Evolutionary conservation across 1,284 basidiomycete species (phyloP), one percentile per base, ranked within the genome.

Genomic region (Bjerkandera adusta): DNA sequence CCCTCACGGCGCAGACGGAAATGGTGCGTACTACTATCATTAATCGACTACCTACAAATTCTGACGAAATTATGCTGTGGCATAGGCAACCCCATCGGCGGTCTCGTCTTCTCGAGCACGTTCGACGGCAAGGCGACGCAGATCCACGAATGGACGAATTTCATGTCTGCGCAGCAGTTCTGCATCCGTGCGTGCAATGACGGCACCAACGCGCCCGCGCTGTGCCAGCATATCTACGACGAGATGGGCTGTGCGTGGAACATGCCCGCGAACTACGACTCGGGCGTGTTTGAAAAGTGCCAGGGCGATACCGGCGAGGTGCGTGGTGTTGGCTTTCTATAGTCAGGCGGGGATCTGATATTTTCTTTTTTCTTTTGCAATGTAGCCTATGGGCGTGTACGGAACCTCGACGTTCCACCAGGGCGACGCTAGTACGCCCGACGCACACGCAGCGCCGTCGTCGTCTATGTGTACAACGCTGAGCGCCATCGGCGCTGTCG

Each of bases 111-210:
- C 64, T 84, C 85, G 29, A 79, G 61, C 55, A 83, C 83, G 13
- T 86, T 87, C 66, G 32, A 26, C 16, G 80, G 84, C 27, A 59
- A 69, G 37, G 56, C 78, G n/a, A 54, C 75, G 52, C 72, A 85
- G 57, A 66, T 83, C 32, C 72, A 78, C 53, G 78, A 85, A 56
- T 88, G 84, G 84, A 85, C 81, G 21, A 81, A 82, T 62, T 84
- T 81, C 59, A 69, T 86, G 48, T 75, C 78, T 3, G 69, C 67
- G 52, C 64, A 68, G 32, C 62, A 77, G 53, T 91, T 89, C 68
- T 90, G 87, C 65, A 77, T 91, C 70, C 76, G 87, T 48, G 86
- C 78, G 7, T 91, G 88, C 64, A 79, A 76, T 47, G 72, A 73
- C 34, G 83, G 79, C 13, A 69, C 73, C 1, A 67, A 68, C 27